phyloP scores from a whole-genome alignment of 2,329 filamentous ascomycete genomes.

The Ophiocordyceps unilateralis region DNA sequence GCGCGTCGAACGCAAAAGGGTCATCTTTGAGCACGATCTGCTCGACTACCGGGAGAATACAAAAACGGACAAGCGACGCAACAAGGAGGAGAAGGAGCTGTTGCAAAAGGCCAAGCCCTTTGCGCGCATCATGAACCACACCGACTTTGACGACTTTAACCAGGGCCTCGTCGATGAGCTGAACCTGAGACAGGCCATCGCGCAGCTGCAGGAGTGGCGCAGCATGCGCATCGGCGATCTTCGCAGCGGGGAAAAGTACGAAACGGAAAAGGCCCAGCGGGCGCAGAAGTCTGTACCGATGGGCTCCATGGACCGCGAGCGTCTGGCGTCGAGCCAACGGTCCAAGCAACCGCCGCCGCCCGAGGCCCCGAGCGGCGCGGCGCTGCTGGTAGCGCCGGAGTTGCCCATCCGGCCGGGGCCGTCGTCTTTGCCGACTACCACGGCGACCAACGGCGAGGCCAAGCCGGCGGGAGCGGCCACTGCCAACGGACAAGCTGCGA shows the following conservation, averaged over 20 bases:
- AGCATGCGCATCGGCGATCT: conserved; percentile 70
- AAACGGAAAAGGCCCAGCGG: conserved; percentile 67
- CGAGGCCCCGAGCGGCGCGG: conserved; percentile 59
- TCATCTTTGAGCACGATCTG: conserved; percentile 88
- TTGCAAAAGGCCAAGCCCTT: conserved; percentile 92
- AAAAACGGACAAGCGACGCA: conserved; percentile 80
- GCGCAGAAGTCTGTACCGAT: conserved; percentile 54
- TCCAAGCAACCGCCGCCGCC: conserved; percentile 47
- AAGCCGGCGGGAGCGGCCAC: conserved; percentile 22
- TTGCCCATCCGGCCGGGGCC: conserved; percentile 42
- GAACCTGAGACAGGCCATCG: conserved; percentile 76
- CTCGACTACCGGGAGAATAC: conserved; percentile 88
- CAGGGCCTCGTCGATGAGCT: conserved; percentile 80
- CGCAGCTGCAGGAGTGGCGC: conserved; percentile 88
- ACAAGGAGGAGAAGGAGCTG: conserved; percentile 85
- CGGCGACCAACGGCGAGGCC: conserved; percentile 25
- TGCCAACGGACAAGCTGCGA: conserved; percentile 31
- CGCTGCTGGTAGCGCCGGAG: conserved; percentile 62
- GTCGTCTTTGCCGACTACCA: conserved; percentile 10
- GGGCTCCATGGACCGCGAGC: conserved; percentile 69
- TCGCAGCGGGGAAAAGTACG: conserved; percentile 77
- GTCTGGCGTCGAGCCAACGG: conserved; percentile 54
- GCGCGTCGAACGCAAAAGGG: conserved; percentile 84
- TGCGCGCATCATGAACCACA: conserved; percentile 86
- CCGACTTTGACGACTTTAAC: conserved; percentile 75